Percentiles rank a stretch among this genome's conserved stretches.
Conservation (phyloP, 2,329 filamentous ascomycete species). For the Colletotrichum incanum region DNA sequence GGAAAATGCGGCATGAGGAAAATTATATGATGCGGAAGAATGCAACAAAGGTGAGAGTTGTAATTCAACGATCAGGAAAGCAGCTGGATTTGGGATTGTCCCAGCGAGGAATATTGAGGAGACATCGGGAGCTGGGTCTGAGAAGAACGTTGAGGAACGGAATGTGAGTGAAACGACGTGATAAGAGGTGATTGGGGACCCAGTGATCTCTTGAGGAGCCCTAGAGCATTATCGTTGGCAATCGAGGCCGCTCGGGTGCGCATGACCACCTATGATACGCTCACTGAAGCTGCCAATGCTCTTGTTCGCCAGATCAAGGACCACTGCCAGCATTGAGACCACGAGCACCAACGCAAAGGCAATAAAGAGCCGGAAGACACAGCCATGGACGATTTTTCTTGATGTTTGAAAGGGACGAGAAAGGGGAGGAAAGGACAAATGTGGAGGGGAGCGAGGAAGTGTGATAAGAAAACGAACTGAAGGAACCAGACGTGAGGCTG, state of each 20-base stretch:
- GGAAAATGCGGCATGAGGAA: neutral
- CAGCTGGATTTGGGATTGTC: neutral
- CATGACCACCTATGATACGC: neutral
- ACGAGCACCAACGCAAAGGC: neutral
- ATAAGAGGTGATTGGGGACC: neutral
- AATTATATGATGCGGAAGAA: neutral
- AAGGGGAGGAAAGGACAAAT: neutral
- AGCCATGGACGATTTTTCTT: neutral
- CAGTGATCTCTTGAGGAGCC: no score
- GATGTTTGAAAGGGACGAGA: neutral
- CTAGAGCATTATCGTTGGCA: no score
- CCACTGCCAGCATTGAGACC: neutral
- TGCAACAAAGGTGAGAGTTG: no score
- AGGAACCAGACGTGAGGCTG: conserved; percentile 3
- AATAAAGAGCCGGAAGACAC: neutral
- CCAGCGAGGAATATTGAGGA: neutral
- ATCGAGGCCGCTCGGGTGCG: neutral
- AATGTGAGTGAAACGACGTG: neutral
- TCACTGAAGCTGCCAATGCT: neutral
- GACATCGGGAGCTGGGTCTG: neutral
- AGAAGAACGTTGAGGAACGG: neutral
- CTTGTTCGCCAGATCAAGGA: neutral
- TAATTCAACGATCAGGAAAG: no score
- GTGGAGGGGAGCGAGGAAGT: no score
- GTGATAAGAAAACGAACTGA: neutral